Evolutionary conservation across 1,284 basidiomycete genomes (phyloP).

Genomic region (Tausonia pullulans): DNA sequence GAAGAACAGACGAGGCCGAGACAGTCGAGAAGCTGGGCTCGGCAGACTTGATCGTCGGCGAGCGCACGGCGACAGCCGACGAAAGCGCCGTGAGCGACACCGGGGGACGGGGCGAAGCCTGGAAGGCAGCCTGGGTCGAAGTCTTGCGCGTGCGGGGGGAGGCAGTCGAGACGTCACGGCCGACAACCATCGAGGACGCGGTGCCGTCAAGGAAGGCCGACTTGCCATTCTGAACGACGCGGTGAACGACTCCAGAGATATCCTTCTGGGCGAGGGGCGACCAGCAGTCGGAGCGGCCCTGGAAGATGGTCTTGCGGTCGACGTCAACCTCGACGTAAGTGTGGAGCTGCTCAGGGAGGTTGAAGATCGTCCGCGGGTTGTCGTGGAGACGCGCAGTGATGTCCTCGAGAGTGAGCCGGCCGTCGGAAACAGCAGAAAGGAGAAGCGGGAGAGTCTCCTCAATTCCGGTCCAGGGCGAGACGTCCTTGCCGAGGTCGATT

Average conservation of each 20-base stretch:
- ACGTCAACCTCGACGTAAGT: constrained; percentile 90
- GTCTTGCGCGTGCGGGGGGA: constrained; percentile 40
- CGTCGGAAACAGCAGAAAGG: constrained; percentile 71
- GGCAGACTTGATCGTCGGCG: constrained; percentile 12
- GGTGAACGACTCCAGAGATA: constrained; percentile 69
- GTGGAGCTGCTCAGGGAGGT: constrained; percentile 70
- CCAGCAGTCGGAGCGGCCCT: constrained; percentile 49
- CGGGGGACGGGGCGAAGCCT: constrained; percentile 21
- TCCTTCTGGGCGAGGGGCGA: constrained; percentile 64
- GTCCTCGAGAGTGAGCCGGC: constrained; percentile 70
- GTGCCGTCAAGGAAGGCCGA: constrained; percentile 86
- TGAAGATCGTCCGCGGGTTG: constrained; percentile 87
- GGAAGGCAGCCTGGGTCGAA: constrained; percentile 30
- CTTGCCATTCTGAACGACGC: constrained; percentile 84
- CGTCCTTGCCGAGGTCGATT: constrained; percentile 51
- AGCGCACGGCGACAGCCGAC: constrained; percentile 21
- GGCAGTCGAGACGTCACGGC: constrained; percentile 68
- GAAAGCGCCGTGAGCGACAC: constrained; percentile 16
- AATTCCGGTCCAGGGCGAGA: constrained; percentile 65
- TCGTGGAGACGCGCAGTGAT: constrained; percentile 72
- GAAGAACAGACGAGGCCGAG: constrained; percentile 19
- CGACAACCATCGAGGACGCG: constrained; percentile 48
- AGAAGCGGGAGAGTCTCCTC: constrained; percentile 82
- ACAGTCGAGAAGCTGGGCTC: constrained; percentile 15
- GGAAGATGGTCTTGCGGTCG: constrained; percentile 59